Percentiles rank a stretch among this genome's conserved stretches.
Conservation (phyloP, 495 filamentous ascomycete species). For the Aspergillus mulundensis region DNA sequence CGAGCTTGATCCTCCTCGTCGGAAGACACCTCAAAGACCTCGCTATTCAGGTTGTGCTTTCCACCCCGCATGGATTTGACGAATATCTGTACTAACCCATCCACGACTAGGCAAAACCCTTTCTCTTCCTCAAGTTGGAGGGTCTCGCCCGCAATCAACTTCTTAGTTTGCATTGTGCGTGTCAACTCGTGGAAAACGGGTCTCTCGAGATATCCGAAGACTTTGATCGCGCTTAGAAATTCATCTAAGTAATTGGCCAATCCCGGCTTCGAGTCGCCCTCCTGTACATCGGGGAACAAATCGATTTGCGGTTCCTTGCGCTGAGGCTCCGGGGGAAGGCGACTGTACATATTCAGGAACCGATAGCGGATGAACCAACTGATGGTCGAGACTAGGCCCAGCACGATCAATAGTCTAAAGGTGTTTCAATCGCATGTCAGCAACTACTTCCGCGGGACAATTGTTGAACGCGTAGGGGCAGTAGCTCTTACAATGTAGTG, state of each 20-base stretch:
- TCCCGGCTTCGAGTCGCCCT: slow-evolving; percentile 84
- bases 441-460: background rate
- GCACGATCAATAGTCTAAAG: slow-evolving; percentile 69
- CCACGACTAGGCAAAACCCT: slow-evolving; percentile 95
- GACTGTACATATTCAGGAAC: slow-evolving; percentile 90
- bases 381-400: slow-evolving; percentile 70
- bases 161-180: slow-evolving; percentile 94
- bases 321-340: slow-evolving; percentile 88
- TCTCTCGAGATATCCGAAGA: slow-evolving; percentile 94
- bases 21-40: slow-evolving; percentile 40
- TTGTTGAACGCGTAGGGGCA: background rate
- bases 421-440: slow-evolving; percentile 14
- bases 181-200: slow-evolving; percentile 98
- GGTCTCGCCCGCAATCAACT: slow-evolving; percentile 93
- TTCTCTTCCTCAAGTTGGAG: slow-evolving; percentile 94
- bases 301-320: slow-evolving; percentile 94
- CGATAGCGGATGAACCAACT: slow-evolving; percentile 94
- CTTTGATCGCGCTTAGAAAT: slow-evolving; percentile 97
- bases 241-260: slow-evolving; percentile 95
- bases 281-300: slow-evolving; percentile 86
- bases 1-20: slow-evolving; percentile 59
- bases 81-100: slow-evolving; percentile 96
- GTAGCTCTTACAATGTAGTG: slow-evolving; percentile 71
- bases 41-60: slow-evolving; percentile 28
- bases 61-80: slow-evolving; percentile 78